Percentiles rank a stretch among this genome's conserved stretches.
Evolutionary conservation across 2,329 filamentous ascomycete species (phyloP).

Genomic region (Sporothrix curviconia): DNA sequence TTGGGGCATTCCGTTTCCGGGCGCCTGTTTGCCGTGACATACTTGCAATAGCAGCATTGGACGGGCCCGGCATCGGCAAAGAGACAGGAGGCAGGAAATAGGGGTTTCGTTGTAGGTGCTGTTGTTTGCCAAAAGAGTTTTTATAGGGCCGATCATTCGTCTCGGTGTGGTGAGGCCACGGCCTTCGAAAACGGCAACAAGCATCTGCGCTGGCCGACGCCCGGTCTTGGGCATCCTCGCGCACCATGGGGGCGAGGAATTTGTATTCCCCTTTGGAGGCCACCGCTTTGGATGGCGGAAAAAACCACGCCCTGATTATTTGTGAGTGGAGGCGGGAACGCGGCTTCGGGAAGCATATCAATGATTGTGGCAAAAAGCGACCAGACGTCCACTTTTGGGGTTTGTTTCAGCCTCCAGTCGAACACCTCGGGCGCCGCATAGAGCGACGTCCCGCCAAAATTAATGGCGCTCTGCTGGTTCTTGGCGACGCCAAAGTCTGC

Average conservation of each 20-base stretch:
- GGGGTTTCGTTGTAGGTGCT: no score
- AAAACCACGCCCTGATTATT: no score
- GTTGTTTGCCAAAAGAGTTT: no score
- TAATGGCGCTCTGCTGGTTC: background rate
- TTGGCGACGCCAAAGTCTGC: background rate
- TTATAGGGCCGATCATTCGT: no score
- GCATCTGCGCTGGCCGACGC: background rate
- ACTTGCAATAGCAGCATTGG: no score
- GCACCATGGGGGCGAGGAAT: background rate
- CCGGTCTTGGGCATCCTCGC: background rate
- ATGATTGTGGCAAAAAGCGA: background rate
- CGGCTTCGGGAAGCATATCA: background rate
- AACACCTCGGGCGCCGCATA: background rate
- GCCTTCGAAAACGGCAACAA: background rate
- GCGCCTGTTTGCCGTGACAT: no score
- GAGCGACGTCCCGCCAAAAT: background rate
- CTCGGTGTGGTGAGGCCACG: background rate
- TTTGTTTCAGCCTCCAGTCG: background rate
- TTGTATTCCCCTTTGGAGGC: fast-evolving
- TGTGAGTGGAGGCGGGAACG: background rate
- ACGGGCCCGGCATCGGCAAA: no score
- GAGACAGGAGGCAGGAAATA: no score
- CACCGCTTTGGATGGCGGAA: background rate
- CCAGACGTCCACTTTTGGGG: background rate
- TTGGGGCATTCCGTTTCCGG: no score